phyloP scores from a whole-genome alignment of 192 early-diverging fungal species.

The Entophlyctis luteolus region DNA sequence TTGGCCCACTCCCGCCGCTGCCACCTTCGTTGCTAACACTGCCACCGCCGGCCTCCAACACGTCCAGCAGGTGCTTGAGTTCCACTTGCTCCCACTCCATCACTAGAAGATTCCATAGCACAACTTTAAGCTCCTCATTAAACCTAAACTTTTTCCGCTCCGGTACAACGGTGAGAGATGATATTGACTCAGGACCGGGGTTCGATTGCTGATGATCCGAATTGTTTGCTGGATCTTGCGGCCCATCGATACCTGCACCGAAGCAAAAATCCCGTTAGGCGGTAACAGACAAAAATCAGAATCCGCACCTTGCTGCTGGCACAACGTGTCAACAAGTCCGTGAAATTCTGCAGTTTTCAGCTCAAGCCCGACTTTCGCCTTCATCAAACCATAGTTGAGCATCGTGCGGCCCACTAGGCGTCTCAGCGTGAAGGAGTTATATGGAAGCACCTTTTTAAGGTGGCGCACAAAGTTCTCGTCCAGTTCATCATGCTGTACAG shows the following conservation, averaged over 20 bases:
- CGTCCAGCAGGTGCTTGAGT: constrained; percentile 1
- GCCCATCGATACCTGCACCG: constrained; percentile 9
- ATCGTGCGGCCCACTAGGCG: constrained; percentile 14
- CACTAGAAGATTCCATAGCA: constrained; percentile 25
- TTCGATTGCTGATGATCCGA: not conserved
- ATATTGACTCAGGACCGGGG: not conserved
- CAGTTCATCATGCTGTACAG: constrained; percentile 5
- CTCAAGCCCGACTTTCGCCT: not conserved
- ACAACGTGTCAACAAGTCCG: constrained; percentile 3
- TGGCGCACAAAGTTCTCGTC: constrained; percentile 24
- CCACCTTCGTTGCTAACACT: too few relatives aligned
- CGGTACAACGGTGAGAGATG: not conserved
- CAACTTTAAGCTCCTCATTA: constrained; percentile 10
- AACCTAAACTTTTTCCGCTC: constrained; percentile 27
- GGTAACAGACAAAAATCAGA: not conserved
- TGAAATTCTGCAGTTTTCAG: constrained; percentile 14
- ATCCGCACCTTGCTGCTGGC: constrained; percentile 8
- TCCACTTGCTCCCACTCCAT: constrained; percentile 23
- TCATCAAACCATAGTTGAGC: constrained; percentile 6
- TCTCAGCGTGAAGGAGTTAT: constrained; percentile 27
- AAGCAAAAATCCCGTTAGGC: not conserved
- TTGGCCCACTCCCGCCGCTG: too few relatives aligned
- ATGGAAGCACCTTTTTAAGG: constrained; percentile 22
- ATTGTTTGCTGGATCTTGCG: too few relatives aligned
- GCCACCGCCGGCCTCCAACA: not conserved